These are phyloP conservation scores for Warburgia ugandensis DNA, from an alignment of 164 flowering plant species.

Conservation along the genomic window DNA sequence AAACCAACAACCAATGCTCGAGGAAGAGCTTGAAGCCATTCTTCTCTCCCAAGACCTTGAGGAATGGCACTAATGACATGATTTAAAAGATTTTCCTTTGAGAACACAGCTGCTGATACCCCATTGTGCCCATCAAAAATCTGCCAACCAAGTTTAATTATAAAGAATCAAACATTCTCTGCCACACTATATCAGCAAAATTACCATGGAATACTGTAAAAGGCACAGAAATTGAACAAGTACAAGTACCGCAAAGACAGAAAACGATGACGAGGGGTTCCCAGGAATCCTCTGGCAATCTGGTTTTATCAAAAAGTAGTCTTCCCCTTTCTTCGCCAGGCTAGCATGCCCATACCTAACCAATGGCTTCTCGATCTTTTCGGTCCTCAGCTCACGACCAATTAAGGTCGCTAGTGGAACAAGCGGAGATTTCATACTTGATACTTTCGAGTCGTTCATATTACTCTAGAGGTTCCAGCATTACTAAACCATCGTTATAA, in stretches of 20 bases:
- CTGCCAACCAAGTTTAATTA: constrained; percentile 33
- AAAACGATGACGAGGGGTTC: constrained; percentile 57
- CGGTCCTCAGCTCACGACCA: constrained; percentile 79
- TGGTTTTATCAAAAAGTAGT: constrained; percentile 69
- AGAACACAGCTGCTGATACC: constrained; percentile 81
- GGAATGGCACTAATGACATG: constrained; percentile 93
- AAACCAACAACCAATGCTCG: constrained; percentile 91
- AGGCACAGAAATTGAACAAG: not conserved
- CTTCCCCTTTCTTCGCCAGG: constrained; percentile 94
- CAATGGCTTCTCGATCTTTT: constrained; percentile 70
- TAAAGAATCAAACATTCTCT: constrained; percentile 4
- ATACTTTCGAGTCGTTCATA: constrained; percentile 47
- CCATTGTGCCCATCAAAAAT: constrained; percentile 99
- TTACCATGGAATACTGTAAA: not conserved
- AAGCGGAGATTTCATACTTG: constrained; percentile 41
- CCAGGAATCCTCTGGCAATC: constrained; percentile 79
- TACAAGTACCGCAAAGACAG: constrained; percentile 77
- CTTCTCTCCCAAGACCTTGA: constrained; percentile 61
- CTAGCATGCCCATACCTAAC: constrained; percentile 82
- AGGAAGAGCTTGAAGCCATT: constrained; percentile 96
- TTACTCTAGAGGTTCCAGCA: constrained; percentile 25
- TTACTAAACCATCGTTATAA: constrained; percentile 14
- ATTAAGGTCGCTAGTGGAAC: constrained; percentile 85
- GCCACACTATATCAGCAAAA: not conserved
- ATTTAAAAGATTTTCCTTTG: constrained; percentile 71